Base-by-base conservation (phyloP, 805 yeast species). In the Vanderwaltozyma polyspora region DNA sequence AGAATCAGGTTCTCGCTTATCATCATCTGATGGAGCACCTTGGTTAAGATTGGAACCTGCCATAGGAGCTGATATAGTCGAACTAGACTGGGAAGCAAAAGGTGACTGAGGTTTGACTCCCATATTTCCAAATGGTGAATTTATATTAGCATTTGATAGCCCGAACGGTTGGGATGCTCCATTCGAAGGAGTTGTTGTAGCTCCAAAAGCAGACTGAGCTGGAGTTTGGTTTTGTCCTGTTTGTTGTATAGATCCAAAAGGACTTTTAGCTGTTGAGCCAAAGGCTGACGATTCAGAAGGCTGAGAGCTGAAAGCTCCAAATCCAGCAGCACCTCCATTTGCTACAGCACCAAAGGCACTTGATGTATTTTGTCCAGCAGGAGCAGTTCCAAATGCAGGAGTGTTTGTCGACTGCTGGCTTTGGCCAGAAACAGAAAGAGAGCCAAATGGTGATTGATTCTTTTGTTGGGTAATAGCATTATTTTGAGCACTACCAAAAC, bases 1-100 rank as follows among this genome's bases (percentile, higher is more conserved):
- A 3, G 68, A 71, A 0, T 57, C 62, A 4, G 56, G 62, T 5
- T 55, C 45, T 8, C 43, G 57, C 10, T 31, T 38, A 15, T 48
- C 48, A 17, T 51, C 57, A 4, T 51, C 52, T 28, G 58, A 53
- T 5, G 37, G 43, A 2, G 41, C 42, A 23, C 64, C 66, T 43
- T 67, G 72, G 11, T 37, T 35, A n/a, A n/a, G n/a, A n/a, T n/a
- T n/a, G n/a, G n/a, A n/a, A n/a, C n/a, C n/a, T n/a, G n/a, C n/a
- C n/a, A n/a, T n/a, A n/a, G n/a, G n/a, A n/a, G n/a, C n/a, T n/a
- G n/a, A n/a, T n/a, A n/a, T n/a, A n/a, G n/a, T n/a, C n/a, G n/a
- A n/a, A n/a, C n/a, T n/a, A n/a, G n/a, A n/a, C n/a, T n/a, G n/a
- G n/a, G n/a, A n/a, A n/a, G n/a, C n/a, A n/a, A n/a, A n/a, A n/a